Conservation (phyloP, 1,284 basidiomycete genomes). For the Ganoderma meredithae region DNA sequence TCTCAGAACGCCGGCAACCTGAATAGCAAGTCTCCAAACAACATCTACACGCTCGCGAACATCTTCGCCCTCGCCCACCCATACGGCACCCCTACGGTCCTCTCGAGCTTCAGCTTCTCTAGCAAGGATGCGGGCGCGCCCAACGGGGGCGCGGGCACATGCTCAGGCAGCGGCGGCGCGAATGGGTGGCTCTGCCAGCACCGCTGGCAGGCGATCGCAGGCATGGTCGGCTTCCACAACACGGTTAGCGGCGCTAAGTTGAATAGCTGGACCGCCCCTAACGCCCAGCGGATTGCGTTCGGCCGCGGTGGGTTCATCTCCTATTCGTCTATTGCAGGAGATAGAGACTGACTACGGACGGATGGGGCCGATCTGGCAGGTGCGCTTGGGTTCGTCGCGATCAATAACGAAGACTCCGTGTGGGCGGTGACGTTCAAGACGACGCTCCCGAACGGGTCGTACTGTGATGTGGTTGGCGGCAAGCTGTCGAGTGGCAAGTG, state of each 20-base stretch:
- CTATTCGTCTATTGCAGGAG: background rate
- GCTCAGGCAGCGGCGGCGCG: slow-evolving; percentile 55
- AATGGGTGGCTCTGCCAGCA: slow-evolving; percentile 72
- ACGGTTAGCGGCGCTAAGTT: slow-evolving; percentile 57
- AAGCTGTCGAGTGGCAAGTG: slow-evolving; percentile 49
- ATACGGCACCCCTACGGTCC: slow-evolving; percentile 69
- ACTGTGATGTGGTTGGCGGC: slow-evolving; percentile 71
- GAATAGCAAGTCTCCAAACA: slow-evolving; percentile 66
- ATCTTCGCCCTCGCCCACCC: slow-evolving; percentile 74
- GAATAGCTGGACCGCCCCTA: slow-evolving; percentile 63
- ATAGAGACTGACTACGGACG: no score
- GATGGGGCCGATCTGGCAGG: slow-evolving; percentile 41
- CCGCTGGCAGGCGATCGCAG: slow-evolving; percentile 61
- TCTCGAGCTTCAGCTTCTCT: slow-evolving; percentile 63
- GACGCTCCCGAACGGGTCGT: slow-evolving; percentile 60
- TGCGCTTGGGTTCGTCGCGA: slow-evolving; percentile 64
- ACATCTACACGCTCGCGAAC: slow-evolving; percentile 64
- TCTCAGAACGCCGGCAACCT: slow-evolving; percentile 58
- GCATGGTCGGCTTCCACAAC: slow-evolving; percentile 73
- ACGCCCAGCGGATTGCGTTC: slow-evolving; percentile 66
- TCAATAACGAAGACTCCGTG: slow-evolving; percentile 64
- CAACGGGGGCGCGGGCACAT: slow-evolving; percentile 55
- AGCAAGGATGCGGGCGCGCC: slow-evolving; percentile 62
- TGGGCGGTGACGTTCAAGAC: slow-evolving; percentile 66
- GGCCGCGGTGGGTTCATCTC: slow-evolving; percentile 53